Base-by-base conservation (phyloP, 2,329 filamentous ascomycete genomes). In the Neobulgaria alba region DNA sequence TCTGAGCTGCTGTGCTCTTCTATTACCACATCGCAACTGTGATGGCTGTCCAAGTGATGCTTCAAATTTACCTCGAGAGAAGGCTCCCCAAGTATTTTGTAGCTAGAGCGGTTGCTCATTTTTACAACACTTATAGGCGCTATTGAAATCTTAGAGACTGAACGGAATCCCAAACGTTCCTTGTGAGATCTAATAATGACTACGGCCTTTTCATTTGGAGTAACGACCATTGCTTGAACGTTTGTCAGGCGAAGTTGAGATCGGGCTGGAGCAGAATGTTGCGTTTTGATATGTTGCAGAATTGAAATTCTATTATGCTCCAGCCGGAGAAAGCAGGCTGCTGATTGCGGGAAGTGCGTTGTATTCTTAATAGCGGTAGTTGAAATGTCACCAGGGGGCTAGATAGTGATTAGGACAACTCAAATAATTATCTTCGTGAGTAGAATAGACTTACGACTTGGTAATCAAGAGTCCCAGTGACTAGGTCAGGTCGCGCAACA, bases 11-110 rank as follows among this genome's bases (percentile, higher is more conserved):
- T 21, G 7, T 30, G 19, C 15, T 31, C 33, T 17, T 41, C 39
- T 8, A 41, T 36, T 12, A 41, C 39, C 17, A 41, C 39, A 23
- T 41, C 39, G 33, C 39, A 41, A 3, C 15, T 36, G 4, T 26
- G 18, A 20, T 23, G 17, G 3, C 37, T 21, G 10, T 32, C 29
- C 14, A 41, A 29, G 19, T 32, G 31, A 21, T 36, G 20, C 10
- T 23, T 9, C n/a, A 41, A n/a, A 30, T 29, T 7, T 26, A 32
- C 18, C 26, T 36, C 29, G 5, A 20, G 10, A 17, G 23, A 12
- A 12, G 14, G 26, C 3, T 16, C 33, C 8, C 39, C 34, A n/a
- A 21, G n/a, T 7, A 12, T 26, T 12, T 26, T 26, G 23, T 7
- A 26, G 23, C 23, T 12, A 26, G 7, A 7, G 23, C 12, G 23